Conservation (phyloP, 768 basidiomycete genomes). For the Boletus edulis region DNA sequence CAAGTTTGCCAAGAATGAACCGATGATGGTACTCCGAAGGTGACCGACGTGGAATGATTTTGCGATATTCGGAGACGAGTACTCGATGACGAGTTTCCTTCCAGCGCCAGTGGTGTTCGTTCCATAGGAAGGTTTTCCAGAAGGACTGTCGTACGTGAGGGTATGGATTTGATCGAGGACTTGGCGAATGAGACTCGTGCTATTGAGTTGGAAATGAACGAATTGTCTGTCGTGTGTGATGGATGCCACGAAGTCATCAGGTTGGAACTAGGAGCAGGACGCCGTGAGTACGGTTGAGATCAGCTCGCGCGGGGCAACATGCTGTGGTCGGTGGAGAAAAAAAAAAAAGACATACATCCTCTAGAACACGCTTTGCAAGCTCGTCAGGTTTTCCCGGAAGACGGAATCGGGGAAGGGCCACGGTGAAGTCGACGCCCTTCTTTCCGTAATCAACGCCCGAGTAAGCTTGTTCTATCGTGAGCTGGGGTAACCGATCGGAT, state of each 20-base stretch:
- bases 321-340: neutral
- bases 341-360: slow-evolving; percentile 48
- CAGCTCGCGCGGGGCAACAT: too few species aligned
- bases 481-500: slow-evolving; percentile 57
- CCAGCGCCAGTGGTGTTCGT: slow-evolving; percentile 72
- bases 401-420: slow-evolving; percentile 90
- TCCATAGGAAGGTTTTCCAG: slow-evolving; percentile 74
- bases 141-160: slow-evolving; percentile 62
- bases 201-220: slow-evolving; percentile 77
- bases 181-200: slow-evolving; percentile 54
- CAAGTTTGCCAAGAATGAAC: slow-evolving; percentile 88
- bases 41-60: slow-evolving; percentile 99
- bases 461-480: slow-evolving; percentile 78
- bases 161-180: slow-evolving; percentile 72
- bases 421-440: slow-evolving; percentile 90
- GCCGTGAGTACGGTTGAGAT: neutral
- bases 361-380: slow-evolving; percentile 70
- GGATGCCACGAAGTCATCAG: slow-evolving; percentile 75
- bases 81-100: slow-evolving; percentile 86
- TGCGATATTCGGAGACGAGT: slow-evolving; percentile 95
- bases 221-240: slow-evolving; percentile 73
- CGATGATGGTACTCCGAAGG: slow-evolving; percentile 96
- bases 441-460: slow-evolving; percentile 86
- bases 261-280: slow-evolving; percentile 60
- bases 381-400: slow-evolving; percentile 81